Evolutionary conservation across 306 rosid species (phyloP).

Genomic region (Mucuna pruriens): DNA sequence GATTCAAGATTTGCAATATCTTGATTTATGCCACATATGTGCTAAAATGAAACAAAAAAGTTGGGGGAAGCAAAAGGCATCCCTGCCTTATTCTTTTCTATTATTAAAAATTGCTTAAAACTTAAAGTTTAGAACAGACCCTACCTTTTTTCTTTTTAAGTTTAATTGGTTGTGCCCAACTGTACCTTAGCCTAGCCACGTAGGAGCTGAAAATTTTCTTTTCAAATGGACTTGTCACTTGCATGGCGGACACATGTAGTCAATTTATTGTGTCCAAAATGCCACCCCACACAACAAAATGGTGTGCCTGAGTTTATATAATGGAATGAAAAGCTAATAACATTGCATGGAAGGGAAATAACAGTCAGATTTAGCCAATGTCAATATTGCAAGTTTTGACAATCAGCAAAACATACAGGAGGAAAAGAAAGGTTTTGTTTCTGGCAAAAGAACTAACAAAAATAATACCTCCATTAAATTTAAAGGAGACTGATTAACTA

Average conservation of each 20-base stretch:
- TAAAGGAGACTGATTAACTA: neutral
- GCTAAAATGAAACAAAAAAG: neutral
- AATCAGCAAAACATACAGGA: neutral
- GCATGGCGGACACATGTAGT: neutral
- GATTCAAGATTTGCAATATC: neutral
- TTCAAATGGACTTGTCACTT: neutral
- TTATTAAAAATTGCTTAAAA: neutral
- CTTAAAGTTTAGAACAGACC: neutral
- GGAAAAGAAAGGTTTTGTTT: neutral
- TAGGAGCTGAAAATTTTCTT: neutral
- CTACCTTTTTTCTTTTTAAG: neutral
- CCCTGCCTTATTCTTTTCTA: neutral
- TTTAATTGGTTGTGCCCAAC: neutral
- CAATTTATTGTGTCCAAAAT: neutral
- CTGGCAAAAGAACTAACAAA: neutral
- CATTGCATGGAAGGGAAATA: neutral
- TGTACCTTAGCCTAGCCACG: neutral
- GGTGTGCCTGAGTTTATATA: neutral
- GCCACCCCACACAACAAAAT: neutral
- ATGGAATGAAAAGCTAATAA: neutral
- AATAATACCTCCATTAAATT: neutral
- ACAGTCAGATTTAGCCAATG: neutral
- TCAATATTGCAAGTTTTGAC: neutral
- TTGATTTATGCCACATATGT: neutral
- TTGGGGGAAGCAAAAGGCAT: neutral